These are phyloP conservation scores for Pulicaria dysenterica DNA, from an alignment of 129 eudicot species.

Conservation along the genomic window DNA sequence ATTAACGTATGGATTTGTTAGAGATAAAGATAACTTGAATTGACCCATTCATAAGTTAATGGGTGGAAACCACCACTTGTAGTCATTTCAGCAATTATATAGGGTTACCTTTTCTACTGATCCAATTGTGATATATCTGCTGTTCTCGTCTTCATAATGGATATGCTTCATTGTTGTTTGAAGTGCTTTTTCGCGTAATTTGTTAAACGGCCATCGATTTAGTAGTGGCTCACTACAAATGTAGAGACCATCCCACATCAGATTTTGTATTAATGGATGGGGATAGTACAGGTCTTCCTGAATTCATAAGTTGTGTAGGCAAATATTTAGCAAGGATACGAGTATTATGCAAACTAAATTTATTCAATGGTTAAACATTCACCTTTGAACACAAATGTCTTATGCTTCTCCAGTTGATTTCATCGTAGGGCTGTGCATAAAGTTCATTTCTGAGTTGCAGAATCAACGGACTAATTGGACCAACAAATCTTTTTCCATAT, in stretches of 20 bases:
- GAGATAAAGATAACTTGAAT: too few species aligned
- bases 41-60: too few species aligned
- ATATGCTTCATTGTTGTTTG: constrained; percentile 44
- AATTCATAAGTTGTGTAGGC: neutral
- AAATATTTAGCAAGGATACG: neutral
- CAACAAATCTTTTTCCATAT: constrained; percentile 48
- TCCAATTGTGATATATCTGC: constrained; percentile 77
- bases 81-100: too few species aligned
- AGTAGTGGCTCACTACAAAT: constrained; percentile 36
- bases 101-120: constrained; percentile 63
- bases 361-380: neutral
- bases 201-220: constrained; percentile 41
- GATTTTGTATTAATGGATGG: constrained; percentile 45
- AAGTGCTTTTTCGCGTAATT: constrained; percentile 41
- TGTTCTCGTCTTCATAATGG: constrained; percentile 75
- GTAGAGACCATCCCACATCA: constrained; percentile 47
- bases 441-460: constrained; percentile 70
- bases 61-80: too few species aligned
- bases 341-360: neutral
- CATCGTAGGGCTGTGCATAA: constrained; percentile 53
- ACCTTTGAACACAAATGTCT: constrained; percentile 73
- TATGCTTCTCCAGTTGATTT: constrained; percentile 60
- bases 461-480: constrained; percentile 45
- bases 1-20: too few species aligned
- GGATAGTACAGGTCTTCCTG: constrained; percentile 47